phyloP scores from a whole-genome alignment of 2,329 filamentous ascomycete species.

The Graphilbum fragrans region DNA sequence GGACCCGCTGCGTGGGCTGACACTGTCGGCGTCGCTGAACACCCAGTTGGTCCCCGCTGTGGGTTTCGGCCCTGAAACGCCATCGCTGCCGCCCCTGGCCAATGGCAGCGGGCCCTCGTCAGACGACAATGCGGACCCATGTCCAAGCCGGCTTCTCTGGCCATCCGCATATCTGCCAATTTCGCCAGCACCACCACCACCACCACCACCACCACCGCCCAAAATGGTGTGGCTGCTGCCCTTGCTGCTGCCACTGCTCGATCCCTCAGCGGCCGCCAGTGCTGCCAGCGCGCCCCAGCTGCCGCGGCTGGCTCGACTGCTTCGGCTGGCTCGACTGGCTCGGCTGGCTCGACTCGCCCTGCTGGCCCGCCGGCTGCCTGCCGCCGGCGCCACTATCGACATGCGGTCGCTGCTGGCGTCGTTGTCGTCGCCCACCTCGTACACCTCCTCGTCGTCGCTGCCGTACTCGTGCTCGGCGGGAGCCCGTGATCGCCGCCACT shows the following conservation, averaged over 20 bases:
- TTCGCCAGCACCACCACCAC: no score
- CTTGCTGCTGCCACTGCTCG: slow-evolving; percentile 3
- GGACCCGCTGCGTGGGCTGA: no score
- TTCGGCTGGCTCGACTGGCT: slow-evolving; percentile 1
- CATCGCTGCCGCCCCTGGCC: slow-evolving; percentile 21
- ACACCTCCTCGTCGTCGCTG: slow-evolving; percentile 1
- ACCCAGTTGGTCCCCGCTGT: slow-evolving; percentile 20
- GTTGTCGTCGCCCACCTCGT: neutral
- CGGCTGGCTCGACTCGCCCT: slow-evolving; percentile 1
- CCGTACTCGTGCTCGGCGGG: neutral
- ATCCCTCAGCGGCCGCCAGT: slow-evolving; percentile 1
- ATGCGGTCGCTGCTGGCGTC: slow-evolving; percentile 5
- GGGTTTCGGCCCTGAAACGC: slow-evolving; percentile 34
- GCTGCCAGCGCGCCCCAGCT: slow-evolving; percentile 8
- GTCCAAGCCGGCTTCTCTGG: no score
- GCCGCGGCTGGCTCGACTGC: slow-evolving; percentile 8
- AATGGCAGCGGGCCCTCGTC: slow-evolving; percentile 21
- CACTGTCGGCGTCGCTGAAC: no score
- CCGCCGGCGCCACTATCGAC: neutral
- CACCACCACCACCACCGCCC: no score
- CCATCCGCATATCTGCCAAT: no score
- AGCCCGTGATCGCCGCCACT: neutral
- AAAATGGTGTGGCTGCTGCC: slow-evolving; percentile 3
- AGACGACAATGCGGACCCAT: slow-evolving; percentile 22
- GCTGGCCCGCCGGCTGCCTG: slow-evolving; percentile 3